These are phyloP conservation scores for Leishmania lainsoni DNA, from an alignment of 208 protist genomes.

Conservation along the genomic window DNA sequence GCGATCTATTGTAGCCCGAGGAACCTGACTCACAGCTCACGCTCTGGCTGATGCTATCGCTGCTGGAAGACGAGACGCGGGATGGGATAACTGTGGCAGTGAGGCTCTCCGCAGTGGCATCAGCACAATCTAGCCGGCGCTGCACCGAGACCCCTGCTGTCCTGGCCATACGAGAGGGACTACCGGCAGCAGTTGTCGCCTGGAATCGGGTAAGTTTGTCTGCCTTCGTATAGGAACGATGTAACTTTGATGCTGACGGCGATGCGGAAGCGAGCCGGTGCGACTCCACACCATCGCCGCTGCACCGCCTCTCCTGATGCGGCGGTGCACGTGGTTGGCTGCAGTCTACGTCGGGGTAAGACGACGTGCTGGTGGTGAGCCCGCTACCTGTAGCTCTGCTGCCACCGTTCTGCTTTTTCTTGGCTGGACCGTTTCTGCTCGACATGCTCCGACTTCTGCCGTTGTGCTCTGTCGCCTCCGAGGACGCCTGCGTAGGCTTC, in stretches of 20 bases:
- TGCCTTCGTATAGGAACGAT: background rate
- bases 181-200: background rate
- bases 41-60: constrained; percentile 1
- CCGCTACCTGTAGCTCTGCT: background rate
- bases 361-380: background rate
- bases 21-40: background rate
- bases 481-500: background rate
- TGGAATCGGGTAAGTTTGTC: background rate
- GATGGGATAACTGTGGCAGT: background rate
- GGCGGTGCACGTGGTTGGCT: background rate
- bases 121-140: background rate
- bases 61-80: constrained; percentile 14
- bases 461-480: constrained; percentile 1
- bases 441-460: background rate
- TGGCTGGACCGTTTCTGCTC: background rate
- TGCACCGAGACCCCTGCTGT: background rate
- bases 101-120: background rate
- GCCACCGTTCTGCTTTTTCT: background rate
- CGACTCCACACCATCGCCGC: background rate
- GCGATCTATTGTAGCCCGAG: background rate
- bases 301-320: background rate
- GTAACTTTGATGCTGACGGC: background rate
- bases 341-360: background rate
- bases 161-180: background rate
- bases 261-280: background rate